A percentile compares a stretch with the other conserved stretches of the same genome.
Conservation (phyloP, 2,329 filamentous ascomycete species). For the Alternaria hordeiaustralica region DNA sequence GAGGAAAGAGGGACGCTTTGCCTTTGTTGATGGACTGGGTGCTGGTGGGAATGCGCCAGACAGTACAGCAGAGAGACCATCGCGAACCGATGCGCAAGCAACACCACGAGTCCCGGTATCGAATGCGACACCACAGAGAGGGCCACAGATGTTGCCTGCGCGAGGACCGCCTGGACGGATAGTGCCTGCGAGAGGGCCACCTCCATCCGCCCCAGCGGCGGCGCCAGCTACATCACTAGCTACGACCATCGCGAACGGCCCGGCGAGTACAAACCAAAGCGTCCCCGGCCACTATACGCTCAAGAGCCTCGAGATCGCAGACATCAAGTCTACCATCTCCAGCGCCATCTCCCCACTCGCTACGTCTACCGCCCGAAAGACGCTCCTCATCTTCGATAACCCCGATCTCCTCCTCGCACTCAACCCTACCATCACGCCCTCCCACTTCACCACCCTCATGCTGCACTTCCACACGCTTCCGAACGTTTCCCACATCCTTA, state of each 20-base stretch:
- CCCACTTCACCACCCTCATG: slow-evolving; percentile 34
- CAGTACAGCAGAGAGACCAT: neutral
- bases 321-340: slow-evolving; percentile 34
- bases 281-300: slow-evolving; percentile 28
- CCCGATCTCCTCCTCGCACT: slow-evolving; percentile 54
- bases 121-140: neutral
- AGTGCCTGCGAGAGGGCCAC: slow-evolving; percentile 21
- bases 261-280: neutral
- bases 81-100: slow-evolving; percentile 3
- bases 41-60: slow-evolving; percentile 53
- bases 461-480: slow-evolving; percentile 50
- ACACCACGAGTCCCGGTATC: neutral
- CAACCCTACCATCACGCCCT: slow-evolving; percentile 25
- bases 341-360: slow-evolving; percentile 31
- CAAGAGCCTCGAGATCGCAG: slow-evolving; percentile 32
- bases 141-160: slow-evolving; percentile 17
- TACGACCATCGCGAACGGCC: neutral
- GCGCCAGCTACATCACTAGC: slow-evolving; percentile 2
- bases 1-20: slow-evolving; percentile 65
- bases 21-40: slow-evolving; percentile 77
- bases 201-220: neutral
- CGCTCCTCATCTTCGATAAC: slow-evolving; percentile 54
- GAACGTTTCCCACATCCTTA: slow-evolving; percentile 68
- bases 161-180: slow-evolving; percentile 27
- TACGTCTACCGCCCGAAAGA: slow-evolving; percentile 27